A percentile compares a stretch with the other conserved stretches of the same genome.
These are phyloP conservation scores for Ustilago sp. DNA, from an alignment of 1,284 basidiomycete genomes.

Conservation along the genomic window DNA sequence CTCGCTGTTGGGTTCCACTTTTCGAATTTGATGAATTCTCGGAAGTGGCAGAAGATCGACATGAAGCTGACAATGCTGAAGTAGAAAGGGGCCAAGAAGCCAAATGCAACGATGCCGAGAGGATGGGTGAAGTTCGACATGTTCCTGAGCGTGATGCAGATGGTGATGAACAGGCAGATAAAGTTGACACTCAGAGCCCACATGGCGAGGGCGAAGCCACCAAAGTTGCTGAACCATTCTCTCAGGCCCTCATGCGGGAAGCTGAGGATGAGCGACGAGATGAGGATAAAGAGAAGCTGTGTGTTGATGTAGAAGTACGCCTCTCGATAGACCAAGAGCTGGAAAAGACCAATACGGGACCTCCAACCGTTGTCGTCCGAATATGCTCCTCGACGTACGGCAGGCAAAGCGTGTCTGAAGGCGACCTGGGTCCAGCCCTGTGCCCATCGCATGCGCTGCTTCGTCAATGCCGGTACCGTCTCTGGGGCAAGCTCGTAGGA, in stretches of 20 bases:
- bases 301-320: constrained; percentile 57
- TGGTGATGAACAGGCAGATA: constrained; percentile 52
- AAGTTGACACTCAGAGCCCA: constrained; percentile 57
- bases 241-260: constrained; percentile 40
- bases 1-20: constrained; percentile 57
- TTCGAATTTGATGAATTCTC: constrained; percentile 59
- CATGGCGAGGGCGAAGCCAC: constrained; percentile 48
- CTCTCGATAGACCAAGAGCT: constrained; percentile 58
- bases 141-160: constrained; percentile 58
- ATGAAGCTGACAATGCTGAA: constrained; percentile 54
- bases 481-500: constrained; percentile 63
- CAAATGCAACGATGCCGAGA: constrained; percentile 52
- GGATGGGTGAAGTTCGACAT: constrained; percentile 56
- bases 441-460: constrained; percentile 63
- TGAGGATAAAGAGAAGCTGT: constrained; percentile 43
- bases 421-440: constrained; percentile 66
- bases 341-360: constrained; percentile 57
- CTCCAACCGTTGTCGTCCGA: constrained; percentile 51
- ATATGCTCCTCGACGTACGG: constrained; percentile 54
- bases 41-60: constrained; percentile 61
- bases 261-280: constrained; percentile 40
- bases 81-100: constrained; percentile 50
- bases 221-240: constrained; percentile 51
- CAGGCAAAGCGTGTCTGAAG: constrained; percentile 55
- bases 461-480: constrained; percentile 50